Percentiles rank a stretch among this genome's conserved stretches.
Evolutionary conservation across 2,329 filamentous ascomycete species (phyloP).

Genomic region (Cladosporium sphaerospermum): DNA sequence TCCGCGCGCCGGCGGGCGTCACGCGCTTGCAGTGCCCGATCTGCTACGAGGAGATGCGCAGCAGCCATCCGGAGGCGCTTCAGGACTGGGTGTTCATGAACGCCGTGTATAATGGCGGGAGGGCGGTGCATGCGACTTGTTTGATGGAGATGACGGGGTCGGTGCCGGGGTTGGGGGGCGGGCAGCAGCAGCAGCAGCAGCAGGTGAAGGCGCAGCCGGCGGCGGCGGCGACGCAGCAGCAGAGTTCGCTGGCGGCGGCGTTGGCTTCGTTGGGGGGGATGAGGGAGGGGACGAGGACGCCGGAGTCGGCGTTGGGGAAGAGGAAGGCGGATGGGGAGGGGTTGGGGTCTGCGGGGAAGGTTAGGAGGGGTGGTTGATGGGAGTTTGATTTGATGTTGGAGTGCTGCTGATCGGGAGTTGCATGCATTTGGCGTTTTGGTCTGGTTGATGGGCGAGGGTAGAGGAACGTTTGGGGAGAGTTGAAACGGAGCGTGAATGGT

Average conservation of each 20-base stretch:
- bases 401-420: no score
- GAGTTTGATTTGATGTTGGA: not conserved
- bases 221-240: not conserved
- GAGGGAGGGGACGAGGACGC: slow-evolving; percentile 30
- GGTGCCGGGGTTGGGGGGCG: not conserved
- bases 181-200: slow-evolving; percentile 37
- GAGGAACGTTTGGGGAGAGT: no score
- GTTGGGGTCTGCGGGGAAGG: slow-evolving; percentile 13
- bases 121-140: slow-evolving; percentile 86
- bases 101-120: slow-evolving; percentile 67
- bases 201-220: slow-evolving; percentile 2
- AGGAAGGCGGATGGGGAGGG: slow-evolving; percentile 28
- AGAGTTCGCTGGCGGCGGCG: slow-evolving; percentile 21
- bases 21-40: slow-evolving; percentile 81
- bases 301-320: slow-evolving; percentile 29
- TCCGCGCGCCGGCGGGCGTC: slow-evolving; percentile 72
- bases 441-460: no score
- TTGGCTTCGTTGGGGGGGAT: slow-evolving; percentile 17
- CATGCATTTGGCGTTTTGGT: no score
- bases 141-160: slow-evolving; percentile 60
- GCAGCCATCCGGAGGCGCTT: slow-evolving; percentile 82
- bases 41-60: slow-evolving; percentile 91
- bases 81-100: slow-evolving; percentile 98
- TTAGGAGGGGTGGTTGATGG: slow-evolving; percentile 1
- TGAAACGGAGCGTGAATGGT: no score